Evolutionary conservation across 495 filamentous ascomycete species (phyloP).

Genomic region (Cercophora newfieldiana): DNA sequence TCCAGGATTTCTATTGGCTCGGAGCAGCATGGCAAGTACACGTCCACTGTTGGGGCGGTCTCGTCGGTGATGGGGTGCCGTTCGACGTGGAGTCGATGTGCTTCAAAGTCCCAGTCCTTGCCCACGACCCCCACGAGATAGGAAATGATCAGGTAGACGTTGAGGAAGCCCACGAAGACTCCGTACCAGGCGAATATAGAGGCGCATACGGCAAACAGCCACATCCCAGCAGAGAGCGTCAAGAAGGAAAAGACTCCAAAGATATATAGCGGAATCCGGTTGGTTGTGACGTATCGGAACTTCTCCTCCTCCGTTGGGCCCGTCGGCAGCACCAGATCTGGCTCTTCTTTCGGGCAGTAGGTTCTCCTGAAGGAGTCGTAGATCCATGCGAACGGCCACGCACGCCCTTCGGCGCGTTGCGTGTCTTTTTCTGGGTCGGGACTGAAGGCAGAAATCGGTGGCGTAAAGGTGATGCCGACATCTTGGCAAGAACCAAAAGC

Average conservation of each 20-base stretch:
- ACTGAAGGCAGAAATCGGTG: background rate
- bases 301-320: constrained; percentile 35
- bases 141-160: constrained; percentile 38
- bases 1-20: constrained; percentile 37
- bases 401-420: background rate
- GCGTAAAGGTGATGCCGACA: constrained; percentile 10
- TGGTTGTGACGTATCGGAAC: constrained; percentile 30
- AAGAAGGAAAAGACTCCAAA: constrained; percentile 35
- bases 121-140: constrained; percentile 36
- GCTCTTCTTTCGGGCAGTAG: constrained; percentile 34
- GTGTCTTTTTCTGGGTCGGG: constrained; percentile 18
- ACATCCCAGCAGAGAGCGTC: constrained; percentile 37
- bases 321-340: constrained; percentile 29
- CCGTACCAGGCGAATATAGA: constrained; percentile 38
- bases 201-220: constrained; percentile 32
- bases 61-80: constrained; percentile 32
- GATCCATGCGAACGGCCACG: constrained; percentile 10
- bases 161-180: constrained; percentile 37
- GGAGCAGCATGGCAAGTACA: constrained; percentile 38
- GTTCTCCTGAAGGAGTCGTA: constrained; percentile 28
- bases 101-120: constrained; percentile 32
- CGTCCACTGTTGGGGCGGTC: constrained; percentile 34
- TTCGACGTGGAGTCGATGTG: constrained; percentile 20
- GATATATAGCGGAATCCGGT: constrained; percentile 36
- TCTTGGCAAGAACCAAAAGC: constrained; percentile 15